These are phyloP conservation scores for Periconia sp. DNA, from an alignment of 2,329 filamentous ascomycete genomes.

Conservation along the genomic window DNA sequence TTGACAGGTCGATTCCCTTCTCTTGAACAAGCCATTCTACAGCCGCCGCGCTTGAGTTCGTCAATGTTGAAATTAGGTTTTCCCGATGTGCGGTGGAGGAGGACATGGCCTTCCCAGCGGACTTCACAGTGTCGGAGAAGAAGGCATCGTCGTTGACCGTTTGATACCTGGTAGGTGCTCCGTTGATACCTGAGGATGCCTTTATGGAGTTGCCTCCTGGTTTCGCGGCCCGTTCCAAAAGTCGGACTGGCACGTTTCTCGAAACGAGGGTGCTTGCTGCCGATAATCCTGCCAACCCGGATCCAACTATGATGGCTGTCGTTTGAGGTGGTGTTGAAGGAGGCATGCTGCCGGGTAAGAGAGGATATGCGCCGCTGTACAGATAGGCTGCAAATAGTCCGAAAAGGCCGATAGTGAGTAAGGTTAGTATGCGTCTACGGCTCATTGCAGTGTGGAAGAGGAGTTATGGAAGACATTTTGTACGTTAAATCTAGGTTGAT, in stretches of 20 bases:
- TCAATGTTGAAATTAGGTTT: conserved; percentile 57
- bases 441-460: conserved; percentile 6
- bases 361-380: neutral
- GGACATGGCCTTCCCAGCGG: conserved; percentile 55
- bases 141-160: conserved; percentile 52
- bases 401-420: conserved; percentile 3
- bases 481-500: neutral
- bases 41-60: conserved; percentile 50
- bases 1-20: conserved; percentile 63
- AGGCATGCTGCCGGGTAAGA: neutral
- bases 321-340: neutral
- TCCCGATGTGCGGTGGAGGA: conserved; percentile 44
- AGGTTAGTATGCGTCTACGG: conserved; percentile 1
- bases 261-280: conserved; percentile 64
- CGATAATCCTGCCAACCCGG: conserved; percentile 67
- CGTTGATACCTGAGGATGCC: conserved; percentile 71
- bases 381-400: conserved; percentile 9
- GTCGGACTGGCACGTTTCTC: conserved; percentile 58
- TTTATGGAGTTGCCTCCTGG: conserved; percentile 71
- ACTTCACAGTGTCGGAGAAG: conserved; percentile 62
- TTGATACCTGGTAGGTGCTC: conserved; percentile 65
- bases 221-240: conserved; percentile 66
- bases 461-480: neutral
- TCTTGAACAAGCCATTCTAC: conserved; percentile 65
- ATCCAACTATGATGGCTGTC: conserved; percentile 26